Conservation (phyloP, 208 protist species). For the Leishmania martiniquensis region DNA sequence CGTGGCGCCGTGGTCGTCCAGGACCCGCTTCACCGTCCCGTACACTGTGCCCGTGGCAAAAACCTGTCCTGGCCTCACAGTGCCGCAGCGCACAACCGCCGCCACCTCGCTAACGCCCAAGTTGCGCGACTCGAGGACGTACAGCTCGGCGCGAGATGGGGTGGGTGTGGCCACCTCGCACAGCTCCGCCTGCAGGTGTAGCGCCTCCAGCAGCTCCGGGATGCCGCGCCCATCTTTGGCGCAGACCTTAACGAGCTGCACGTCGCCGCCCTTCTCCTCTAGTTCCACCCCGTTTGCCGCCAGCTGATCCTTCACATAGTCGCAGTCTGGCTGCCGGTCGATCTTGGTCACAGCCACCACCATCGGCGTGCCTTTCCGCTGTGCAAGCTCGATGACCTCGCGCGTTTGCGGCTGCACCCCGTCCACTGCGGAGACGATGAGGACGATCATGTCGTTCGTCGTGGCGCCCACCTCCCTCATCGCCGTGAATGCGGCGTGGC, state of each 20-base stretch:
- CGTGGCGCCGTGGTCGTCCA: constrained; percentile 65
- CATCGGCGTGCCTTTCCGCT: constrained; percentile 75
- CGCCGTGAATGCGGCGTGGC: constrained; percentile 95
- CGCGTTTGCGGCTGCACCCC: constrained; percentile 95
- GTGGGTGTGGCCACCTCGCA: constrained; percentile 83
- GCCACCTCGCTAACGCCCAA: constrained; percentile 51
- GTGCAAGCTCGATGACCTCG: constrained; percentile 91
- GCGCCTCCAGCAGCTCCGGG: constrained; percentile 87
- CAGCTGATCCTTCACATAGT: constrained; percentile 87
- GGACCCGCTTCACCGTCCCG: constrained; percentile 65
- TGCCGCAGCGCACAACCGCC: constrained; percentile 85
- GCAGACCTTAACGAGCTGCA: constrained; percentile 92
- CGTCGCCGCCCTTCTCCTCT: constrained; percentile 96
- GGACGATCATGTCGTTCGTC: constrained; percentile 97
- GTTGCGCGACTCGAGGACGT: constrained; percentile 92
- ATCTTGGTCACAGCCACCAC: constrained; percentile 98
- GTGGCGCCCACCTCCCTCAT: constrained; percentile 95
- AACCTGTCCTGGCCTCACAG: constrained; percentile 64
- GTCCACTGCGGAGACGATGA: constrained; percentile 97
- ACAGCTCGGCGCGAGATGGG: constrained; percentile 80
- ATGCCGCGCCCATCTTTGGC: constrained; percentile 88
- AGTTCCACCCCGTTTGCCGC: constrained; percentile 73
- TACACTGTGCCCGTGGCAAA: constrained; percentile 82
- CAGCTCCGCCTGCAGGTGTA: constrained; percentile 90
- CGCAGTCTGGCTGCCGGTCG: constrained; percentile 90